A percentile compares a stretch with the other conserved stretches of the same genome.
These are phyloP conservation scores for Asterella californica DNA, from an alignment of 225 moss, liverwort and hornwort species.

Conservation along the genomic window DNA sequence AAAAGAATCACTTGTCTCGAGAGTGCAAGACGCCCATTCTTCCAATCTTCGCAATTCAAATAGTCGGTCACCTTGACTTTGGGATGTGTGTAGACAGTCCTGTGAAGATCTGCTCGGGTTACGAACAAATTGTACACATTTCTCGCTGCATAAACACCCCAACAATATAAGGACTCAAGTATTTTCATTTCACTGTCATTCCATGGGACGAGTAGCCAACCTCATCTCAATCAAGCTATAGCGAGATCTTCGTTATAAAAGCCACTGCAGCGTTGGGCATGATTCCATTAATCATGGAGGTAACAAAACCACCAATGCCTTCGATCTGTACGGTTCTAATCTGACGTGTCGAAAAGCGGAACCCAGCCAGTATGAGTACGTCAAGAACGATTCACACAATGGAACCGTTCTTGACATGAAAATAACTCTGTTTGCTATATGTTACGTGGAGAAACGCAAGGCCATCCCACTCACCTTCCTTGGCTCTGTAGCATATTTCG, in stretches of 20 bases:
- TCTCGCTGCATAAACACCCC: slow-evolving; percentile 42
- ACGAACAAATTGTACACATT: slow-evolving; percentile 73
- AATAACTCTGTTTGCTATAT: not conserved
- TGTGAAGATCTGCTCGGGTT: slow-evolving; percentile 78
- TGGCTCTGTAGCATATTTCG: slow-evolving; percentile 85
- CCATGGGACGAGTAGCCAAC: not conserved
- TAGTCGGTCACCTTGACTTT: slow-evolving; percentile 70
- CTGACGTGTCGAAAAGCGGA: too few relatives aligned
- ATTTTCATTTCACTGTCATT: not conserved
- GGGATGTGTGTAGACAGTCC: slow-evolving; percentile 79
- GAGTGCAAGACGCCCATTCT: not conserved
- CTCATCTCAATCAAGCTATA: not conserved
- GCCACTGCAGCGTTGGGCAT: not conserved
- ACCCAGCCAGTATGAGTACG: not conserved
- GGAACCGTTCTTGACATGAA: not conserved
- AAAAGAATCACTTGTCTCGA: not conserved
- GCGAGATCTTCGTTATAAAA: not conserved
- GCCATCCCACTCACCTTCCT: slow-evolving; percentile 53
- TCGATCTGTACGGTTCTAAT: too few relatives aligned
- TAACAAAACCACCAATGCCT: not conserved
- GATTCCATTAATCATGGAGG: not conserved
- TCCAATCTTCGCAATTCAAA: not conserved
- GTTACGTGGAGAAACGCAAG: not conserved
- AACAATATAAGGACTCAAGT: slow-evolving; percentile 2
- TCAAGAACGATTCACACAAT: not conserved